Evolutionary conservation across 1,284 basidiomycete species (phyloP).

Genomic region (Rhodofomes roseus): DNA sequence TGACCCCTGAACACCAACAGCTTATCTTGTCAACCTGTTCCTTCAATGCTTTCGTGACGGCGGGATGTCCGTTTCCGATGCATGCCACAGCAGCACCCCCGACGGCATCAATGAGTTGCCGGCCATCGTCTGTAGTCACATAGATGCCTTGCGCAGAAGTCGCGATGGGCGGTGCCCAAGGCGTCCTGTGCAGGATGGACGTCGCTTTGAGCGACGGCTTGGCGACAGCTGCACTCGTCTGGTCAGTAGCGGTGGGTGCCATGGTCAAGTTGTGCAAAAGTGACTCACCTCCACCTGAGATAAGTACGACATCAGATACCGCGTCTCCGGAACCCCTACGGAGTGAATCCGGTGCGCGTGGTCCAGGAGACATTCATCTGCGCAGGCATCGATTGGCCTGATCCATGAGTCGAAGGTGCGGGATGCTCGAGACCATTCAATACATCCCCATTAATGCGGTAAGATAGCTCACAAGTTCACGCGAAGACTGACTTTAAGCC

Average conservation of each 20-base stretch:
- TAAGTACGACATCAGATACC: neutral
- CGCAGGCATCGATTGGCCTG: neutral
- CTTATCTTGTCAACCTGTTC: slow-evolving; percentile 73
- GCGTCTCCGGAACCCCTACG: neutral
- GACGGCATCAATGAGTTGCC: slow-evolving; percentile 65
- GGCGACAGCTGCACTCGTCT: neutral
- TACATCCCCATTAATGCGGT: no score
- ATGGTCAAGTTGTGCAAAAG: neutral
- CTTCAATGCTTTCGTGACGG: slow-evolving; percentile 67
- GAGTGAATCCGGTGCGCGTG: neutral
- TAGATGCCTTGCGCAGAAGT: slow-evolving; percentile 65
- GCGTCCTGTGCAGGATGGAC: slow-evolving; percentile 42
- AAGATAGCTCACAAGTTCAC: no score
- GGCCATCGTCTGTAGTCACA: slow-evolving; percentile 64
- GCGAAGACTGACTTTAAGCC: no score
- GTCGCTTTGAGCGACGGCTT: slow-evolving; percentile 20
- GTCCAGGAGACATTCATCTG: neutral
- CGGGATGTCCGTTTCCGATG: slow-evolving; percentile 72
- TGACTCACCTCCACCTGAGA: neutral
- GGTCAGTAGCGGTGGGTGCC: neutral
- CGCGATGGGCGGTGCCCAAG: slow-evolving; percentile 69
- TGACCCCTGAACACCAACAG: slow-evolving; percentile 48
- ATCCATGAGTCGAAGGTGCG: neutral
- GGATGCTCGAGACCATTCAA: no score
- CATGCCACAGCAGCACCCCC: slow-evolving; percentile 85